Evolutionary conservation across 306 rosid genomes (phyloP).

Genomic region (Fragaria iinumae): DNA sequence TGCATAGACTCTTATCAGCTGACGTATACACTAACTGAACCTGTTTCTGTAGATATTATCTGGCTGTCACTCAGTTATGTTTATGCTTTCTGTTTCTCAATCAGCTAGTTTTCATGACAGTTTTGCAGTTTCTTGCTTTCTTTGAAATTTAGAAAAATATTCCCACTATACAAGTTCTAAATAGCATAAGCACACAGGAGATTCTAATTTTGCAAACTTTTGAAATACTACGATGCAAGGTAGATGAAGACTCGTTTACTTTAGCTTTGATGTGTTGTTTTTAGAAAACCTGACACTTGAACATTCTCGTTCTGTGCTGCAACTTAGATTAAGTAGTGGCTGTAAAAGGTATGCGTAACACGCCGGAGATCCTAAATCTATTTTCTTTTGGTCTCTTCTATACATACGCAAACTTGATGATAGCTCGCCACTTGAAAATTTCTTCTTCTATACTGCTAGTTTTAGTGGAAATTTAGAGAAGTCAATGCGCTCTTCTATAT

Average conservation of each 20-base stretch:
- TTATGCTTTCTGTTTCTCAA: background rate
- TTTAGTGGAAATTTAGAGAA: background rate
- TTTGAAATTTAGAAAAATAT: background rate
- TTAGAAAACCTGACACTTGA: too few species aligned
- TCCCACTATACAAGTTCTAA: background rate
- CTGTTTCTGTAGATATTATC: background rate
- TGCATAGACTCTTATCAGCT: background rate
- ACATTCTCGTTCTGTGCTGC: background rate
- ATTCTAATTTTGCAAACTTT: background rate
- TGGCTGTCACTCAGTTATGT: background rate
- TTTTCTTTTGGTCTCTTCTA: background rate
- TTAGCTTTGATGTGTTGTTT: background rate
- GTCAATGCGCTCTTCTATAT: background rate
- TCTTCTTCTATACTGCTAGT: background rate
- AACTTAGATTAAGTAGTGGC: background rate
- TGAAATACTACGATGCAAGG: background rate
- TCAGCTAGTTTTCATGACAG: background rate
- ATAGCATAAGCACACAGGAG: background rate
- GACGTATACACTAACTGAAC: background rate
- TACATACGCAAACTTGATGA: background rate
- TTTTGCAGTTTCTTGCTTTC: background rate
- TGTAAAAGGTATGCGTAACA: background rate
- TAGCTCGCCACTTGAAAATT: background rate
- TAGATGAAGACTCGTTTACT: background rate
- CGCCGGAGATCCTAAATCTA: background rate